Evolutionary conservation across 768 basidiomycete genomes (phyloP), one percentile per base, ranked within the genome.

Genomic region (Suillus hirtellus): DNA sequence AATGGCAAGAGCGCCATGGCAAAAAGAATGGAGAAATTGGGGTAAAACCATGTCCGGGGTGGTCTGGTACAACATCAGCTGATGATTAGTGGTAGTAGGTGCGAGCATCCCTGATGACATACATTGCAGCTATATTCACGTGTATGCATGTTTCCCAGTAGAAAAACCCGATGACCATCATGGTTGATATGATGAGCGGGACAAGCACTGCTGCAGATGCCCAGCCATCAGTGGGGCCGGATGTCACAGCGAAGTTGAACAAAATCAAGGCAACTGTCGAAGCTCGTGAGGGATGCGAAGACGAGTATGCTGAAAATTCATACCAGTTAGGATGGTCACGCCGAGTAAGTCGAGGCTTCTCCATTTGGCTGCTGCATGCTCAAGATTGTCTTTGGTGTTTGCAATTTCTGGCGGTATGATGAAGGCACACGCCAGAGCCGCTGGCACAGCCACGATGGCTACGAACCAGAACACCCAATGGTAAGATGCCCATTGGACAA

Each of bases 141-240:
- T 79, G 80, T 10, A 84, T 70, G 0, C 66, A 47, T 7, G 77
- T 70, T 66, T 87, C 84, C 79, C 80, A 86, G 60, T 77, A 72
- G 71, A 87, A 82, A 74, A 87, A 88, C 1, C 60, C 71, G 24
- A 71, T 65, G 37, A 73, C 67, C 11, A 82, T 64, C 10, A 79
- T 42, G 64, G 82, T 68, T 5, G 84, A 80, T 35, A 85, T 66
- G 10, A 83, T 68, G 47, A 87, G 72, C 0, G 82, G 80, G 4
- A 72, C 75, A 52, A 86, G 70, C 56, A 86, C 82, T 14, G 69
- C 63, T 5, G 82, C 76, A 1, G 77, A 70, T 3, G 68, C 70
- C 86, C 86, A 87, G 24, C 85, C 84, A 54, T 69, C 71, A 17
- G 77, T 75, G 8, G 86, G 78, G 24, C 82, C 84, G 38, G 78